These are phyloP conservation scores for Cerrena zonata DNA, from an alignment of 1,284 basidiomycete species.

Conservation along the genomic window DNA sequence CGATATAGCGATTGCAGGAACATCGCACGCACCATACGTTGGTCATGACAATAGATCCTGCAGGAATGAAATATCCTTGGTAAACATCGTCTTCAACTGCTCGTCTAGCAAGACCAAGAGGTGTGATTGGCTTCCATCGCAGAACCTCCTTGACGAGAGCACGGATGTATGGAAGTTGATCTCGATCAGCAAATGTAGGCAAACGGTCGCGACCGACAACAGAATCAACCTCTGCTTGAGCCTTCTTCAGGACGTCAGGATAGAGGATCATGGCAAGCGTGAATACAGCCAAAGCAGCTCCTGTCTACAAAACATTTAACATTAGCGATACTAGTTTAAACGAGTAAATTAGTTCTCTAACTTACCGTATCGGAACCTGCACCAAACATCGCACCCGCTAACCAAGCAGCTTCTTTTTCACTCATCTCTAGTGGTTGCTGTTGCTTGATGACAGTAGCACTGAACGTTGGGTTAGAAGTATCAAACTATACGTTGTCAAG, in stretches of 20 bases:
- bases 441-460: slow-evolving; percentile 5
- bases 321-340: neutral
- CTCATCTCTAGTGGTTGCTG: neutral
- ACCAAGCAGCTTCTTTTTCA: slow-evolving; percentile 7
- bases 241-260: slow-evolving; percentile 28
- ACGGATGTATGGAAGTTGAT: slow-evolving; percentile 29
- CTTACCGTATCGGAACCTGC: slow-evolving; percentile 7
- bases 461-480: slow-evolving; percentile 6
- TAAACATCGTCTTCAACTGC: slow-evolving; percentile 18
- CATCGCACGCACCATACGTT: neutral
- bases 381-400: slow-evolving; percentile 6
- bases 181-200: slow-evolving; percentile 30
- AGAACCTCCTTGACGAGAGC: slow-evolving; percentile 29
- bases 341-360: slow-evolving; percentile 17
- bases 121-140: slow-evolving; percentile 18
- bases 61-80: slow-evolving; percentile 26
- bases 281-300: slow-evolving; percentile 10
- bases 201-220: slow-evolving; percentile 29
- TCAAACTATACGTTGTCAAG: neutral
- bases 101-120: slow-evolving; percentile 22
- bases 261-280: slow-evolving; percentile 27
- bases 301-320: slow-evolving; percentile 1
- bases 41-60: slow-evolving; percentile 14
- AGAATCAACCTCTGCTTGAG: slow-evolving; percentile 33
- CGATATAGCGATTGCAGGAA: neutral